Evolutionary conservation across 2,329 filamentous ascomycete species (phyloP).

Genomic region (Clarireedia paspali): DNA sequence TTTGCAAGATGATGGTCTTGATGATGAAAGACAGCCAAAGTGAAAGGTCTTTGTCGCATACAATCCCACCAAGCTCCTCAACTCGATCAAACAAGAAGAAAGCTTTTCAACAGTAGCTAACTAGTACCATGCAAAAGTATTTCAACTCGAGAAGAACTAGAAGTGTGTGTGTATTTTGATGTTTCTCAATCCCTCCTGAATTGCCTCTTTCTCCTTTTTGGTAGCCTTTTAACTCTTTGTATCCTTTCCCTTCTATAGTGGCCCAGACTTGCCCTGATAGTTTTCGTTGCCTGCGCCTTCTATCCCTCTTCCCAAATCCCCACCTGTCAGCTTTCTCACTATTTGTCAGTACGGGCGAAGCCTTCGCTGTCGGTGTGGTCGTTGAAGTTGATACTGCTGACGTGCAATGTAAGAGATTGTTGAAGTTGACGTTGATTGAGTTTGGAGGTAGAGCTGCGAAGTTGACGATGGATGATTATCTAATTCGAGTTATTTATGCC

Average conservation of each 20-base stretch:
- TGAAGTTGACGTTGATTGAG: background rate
- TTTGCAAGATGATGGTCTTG: constrained; percentile 11
- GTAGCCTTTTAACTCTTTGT: constrained; percentile 15
- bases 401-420: background rate
- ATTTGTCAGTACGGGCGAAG: background rate
- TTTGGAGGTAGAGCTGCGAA: background rate
- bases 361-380: background rate
- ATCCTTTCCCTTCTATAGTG: constrained; percentile 13
- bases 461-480: background rate
- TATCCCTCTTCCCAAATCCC: constrained; percentile 15
- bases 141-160: constrained; percentile 30
- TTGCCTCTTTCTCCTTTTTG: constrained; percentile 12
- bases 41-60: constrained; percentile 21
- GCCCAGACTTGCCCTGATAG: constrained; percentile 14
- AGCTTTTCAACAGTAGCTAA: constrained; percentile 29
- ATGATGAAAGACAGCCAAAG: constrained; percentile 20
- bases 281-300: constrained; percentile 15
- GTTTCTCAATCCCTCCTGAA: constrained; percentile 24
- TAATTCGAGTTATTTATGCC: background rate
- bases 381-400: background rate
- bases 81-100: constrained; percentile 19
- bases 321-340: constrained; percentile 5
- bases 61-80: constrained; percentile 20
- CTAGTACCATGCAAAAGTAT: constrained; percentile 31
- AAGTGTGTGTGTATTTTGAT: constrained; percentile 32